Conservation (phyloP, 352 stramenopile species). For the Thalassiosira hispida region DNA sequence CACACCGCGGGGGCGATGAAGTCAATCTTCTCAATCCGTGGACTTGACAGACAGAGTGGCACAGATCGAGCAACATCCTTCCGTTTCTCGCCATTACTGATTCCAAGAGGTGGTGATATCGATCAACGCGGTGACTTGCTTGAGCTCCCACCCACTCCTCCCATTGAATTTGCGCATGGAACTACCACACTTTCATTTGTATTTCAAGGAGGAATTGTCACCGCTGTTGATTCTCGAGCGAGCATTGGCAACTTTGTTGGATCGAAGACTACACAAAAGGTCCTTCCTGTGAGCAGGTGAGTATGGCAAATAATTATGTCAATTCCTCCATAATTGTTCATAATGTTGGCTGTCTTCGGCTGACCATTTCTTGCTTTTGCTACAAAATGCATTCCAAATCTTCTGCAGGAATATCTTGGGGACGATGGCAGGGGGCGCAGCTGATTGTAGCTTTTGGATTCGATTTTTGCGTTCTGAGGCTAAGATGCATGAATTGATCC, state of each 20-base stretch:
- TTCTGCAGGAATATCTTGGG: slow-evolving; percentile 89
- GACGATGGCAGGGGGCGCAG: slow-evolving; percentile 95
- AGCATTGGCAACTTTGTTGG: slow-evolving; percentile 93
- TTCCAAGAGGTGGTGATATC: slow-evolving; percentile 37
- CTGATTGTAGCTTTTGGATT: slow-evolving; percentile 96
- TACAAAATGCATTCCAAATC: background rate
- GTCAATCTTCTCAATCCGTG: background rate
- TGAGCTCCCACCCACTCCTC: slow-evolving; percentile 53
- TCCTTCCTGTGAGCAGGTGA: slow-evolving; percentile 73
- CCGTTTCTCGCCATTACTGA: slow-evolving; percentile 1
- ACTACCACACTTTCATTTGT: slow-evolving; percentile 97
- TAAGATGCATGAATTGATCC: slow-evolving; percentile 90
- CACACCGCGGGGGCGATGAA: background rate
- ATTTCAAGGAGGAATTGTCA: slow-evolving; percentile 93
- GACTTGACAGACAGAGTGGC: background rate
- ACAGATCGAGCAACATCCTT: background rate
- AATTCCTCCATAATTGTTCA: background rate
- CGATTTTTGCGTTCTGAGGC: slow-evolving; percentile 87
- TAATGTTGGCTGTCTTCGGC: background rate
- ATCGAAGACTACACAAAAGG: slow-evolving; percentile 94
- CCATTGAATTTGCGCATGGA: slow-evolving; percentile 93
- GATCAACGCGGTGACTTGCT: slow-evolving; percentile 30
- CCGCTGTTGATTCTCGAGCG: slow-evolving; percentile 94
- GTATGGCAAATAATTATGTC: too few species aligned
- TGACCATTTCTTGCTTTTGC: slow-evolving; percentile 5